Base-by-base conservation (phyloP, 192 early-diverging fungal species). In the Coemansia guatemalensis region DNA sequence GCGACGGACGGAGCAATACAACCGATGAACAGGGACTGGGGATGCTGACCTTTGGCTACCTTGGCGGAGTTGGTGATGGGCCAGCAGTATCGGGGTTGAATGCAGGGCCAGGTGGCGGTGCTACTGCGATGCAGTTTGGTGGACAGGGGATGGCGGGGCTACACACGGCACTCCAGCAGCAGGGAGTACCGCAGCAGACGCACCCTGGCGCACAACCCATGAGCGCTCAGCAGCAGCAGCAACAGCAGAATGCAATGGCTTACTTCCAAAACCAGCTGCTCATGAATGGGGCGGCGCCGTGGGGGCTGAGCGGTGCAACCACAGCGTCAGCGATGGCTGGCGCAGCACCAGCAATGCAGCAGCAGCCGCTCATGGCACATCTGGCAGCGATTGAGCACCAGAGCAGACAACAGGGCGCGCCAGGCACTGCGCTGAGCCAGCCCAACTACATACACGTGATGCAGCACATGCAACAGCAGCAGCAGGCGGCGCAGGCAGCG, bases 21-120 rank as follows among this genome's bases (percentile, higher is more conserved):
- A 17, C 39, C 3, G 39, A 20, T 20, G 57, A 33, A 17, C 57
- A 51, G 49, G 50, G 56, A 12, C 51, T 67, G 14, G 52, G 79
- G 59, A 49, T 85, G 70, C 53, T 75, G 62, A 53, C 58, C 71
- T 63, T 66, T 67, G 53, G 62, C 69, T 41, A 70, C 70, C 47
- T 60, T 58, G n/a, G 21, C 71, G 85, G 39, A 44, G 14, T 44
- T 4, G 14, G 14, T 17, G 39, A 44, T 17, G 39, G 14, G 9
- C 14, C 39, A 44, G 39, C 39, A 44, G 9, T 44, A 17, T 44
- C 39, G 17, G 14, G 9, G 3, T 17, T 44, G 17, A 17, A 3
- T 17, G 39, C 39, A 44, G 39, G 14, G 14, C 39, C 9, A 17
- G 39, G 39, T 17, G 39, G 35, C 35, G 35, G 35, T 1, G 35